These are phyloP conservation scores for Beauveria sp. DNA, from an alignment of 2,329 filamentous ascomycete genomes.

Conservation along the genomic window DNA sequence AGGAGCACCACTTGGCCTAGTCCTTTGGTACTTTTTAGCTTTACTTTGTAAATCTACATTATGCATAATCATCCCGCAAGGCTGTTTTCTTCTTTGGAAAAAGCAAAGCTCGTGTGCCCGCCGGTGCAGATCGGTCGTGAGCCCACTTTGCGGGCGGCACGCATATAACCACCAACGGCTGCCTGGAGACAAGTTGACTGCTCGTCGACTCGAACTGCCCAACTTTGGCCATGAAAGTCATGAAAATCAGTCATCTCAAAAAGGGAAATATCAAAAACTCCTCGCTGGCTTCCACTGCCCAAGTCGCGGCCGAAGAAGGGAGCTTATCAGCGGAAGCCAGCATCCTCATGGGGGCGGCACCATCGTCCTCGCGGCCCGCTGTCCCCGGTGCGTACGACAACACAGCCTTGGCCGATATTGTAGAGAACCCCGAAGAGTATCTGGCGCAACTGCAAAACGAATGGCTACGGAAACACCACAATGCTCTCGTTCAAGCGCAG, in stretches of 20 bases:
- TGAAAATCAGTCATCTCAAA: background rate
- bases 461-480: conserved; percentile 16
- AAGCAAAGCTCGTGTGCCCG: conserved; percentile 6
- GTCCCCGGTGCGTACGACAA: conserved; percentile 5
- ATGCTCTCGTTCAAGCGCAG: background rate
- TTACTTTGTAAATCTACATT: background rate
- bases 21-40: background rate
- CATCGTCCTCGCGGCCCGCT: background rate
- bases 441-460: conserved; percentile 15
- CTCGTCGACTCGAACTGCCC: background rate
- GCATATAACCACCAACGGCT: background rate
- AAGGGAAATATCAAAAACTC: background rate
- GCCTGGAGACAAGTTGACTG: background rate
- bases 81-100: conserved; percentile 7
- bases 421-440: background rate
- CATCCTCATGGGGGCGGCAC: background rate
- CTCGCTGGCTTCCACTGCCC: background rate
- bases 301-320: background rate
- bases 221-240: background rate
- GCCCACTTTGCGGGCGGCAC: background rate
- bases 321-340: background rate
- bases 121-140: background rate
- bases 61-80: background rate
- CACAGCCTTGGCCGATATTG: background rate
- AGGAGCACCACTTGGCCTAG: background rate